phyloP scores from a whole-genome alignment of 805 yeast genomes.

The Pichia deserticola region DNA sequence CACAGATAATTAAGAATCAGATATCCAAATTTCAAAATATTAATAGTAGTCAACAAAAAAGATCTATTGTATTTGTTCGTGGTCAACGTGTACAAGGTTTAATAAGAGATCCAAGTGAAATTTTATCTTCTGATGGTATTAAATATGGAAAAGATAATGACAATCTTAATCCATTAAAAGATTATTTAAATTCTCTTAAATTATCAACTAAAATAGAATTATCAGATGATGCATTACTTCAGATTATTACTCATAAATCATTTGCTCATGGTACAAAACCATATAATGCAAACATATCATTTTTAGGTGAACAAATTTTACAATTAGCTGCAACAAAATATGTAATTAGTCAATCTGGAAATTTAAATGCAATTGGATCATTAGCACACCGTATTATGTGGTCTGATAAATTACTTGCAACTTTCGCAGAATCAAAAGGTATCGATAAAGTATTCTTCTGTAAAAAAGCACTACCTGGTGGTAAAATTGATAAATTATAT shows the following conservation, averaged over 20 bases:
- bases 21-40: too few species aligned
- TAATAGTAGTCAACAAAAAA: neutral
- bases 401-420: conserved; percentile 43
- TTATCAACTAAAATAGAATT: conserved; percentile 34
- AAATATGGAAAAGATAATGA: conserved; percentile 46
- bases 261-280: conserved; percentile 89
- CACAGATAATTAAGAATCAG: neutral
- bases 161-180: conserved; percentile 42
- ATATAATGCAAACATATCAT: conserved; percentile 76
- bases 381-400: conserved; percentile 42
- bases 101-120: conserved; percentile 60
- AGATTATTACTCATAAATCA: conserved; percentile 86
- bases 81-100: conserved; percentile 63
- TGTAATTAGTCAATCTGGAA: conserved; percentile 23
- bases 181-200: conserved; percentile 30
- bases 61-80: conserved; percentile 34
- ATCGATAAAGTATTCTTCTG: conserved; percentile 56
- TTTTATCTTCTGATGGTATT: conserved; percentile 42
- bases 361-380: conserved; percentile 42
- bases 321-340: conserved; percentile 41
- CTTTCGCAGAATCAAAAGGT: conserved; percentile 41
- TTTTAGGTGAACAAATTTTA: conserved; percentile 60
- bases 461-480: conserved; percentile 36
- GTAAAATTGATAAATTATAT: conserved; percentile 27
- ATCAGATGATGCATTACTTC: conserved; percentile 60